phyloP scores from a whole-genome alignment of 2,329 filamentous ascomycete species.

The Colletotrichum noveboracense region DNA sequence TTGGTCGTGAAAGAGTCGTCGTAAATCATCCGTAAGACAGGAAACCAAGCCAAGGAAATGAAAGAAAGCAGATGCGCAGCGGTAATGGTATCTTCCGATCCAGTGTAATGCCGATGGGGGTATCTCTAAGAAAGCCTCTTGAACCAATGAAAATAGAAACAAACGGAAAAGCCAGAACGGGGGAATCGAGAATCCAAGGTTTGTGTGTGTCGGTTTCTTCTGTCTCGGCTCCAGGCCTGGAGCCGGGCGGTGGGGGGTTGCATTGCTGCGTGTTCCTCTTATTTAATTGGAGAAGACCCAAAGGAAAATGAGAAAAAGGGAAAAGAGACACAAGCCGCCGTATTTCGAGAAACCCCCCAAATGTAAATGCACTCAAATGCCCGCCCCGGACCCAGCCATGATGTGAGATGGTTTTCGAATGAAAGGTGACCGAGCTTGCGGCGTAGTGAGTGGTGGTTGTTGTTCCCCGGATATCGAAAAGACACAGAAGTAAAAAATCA shows the following conservation, averaged over 20 bases:
- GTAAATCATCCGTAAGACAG: slow-evolving; percentile 53
- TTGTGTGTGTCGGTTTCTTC: slow-evolving; percentile 36
- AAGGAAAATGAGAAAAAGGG: slow-evolving; percentile 33
- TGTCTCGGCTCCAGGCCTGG: slow-evolving; percentile 45
- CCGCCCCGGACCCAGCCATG: slow-evolving; percentile 61
- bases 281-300: slow-evolving; percentile 42
- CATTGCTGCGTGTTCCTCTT: slow-evolving; percentile 71
- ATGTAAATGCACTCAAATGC: slow-evolving; percentile 60
- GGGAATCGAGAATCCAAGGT: slow-evolving; percentile 46
- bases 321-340: slow-evolving; percentile 46
- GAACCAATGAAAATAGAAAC: slow-evolving; percentile 38
- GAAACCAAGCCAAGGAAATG: slow-evolving; percentile 40
- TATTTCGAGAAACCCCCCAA: slow-evolving; percentile 50
- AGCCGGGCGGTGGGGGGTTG: slow-evolving; percentile 52
- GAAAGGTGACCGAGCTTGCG: slow-evolving; percentile 33
- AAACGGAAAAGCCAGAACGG: slow-evolving; percentile 34
- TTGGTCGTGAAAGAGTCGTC: slow-evolving; percentile 47
- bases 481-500: slow-evolving; percentile 36
- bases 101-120: slow-evolving; percentile 35
- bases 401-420: slow-evolving; percentile 44
- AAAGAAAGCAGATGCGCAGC: slow-evolving; percentile 43
- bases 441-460: slow-evolving; percentile 54
- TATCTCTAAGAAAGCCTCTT: slow-evolving; percentile 47
- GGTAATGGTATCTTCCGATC: slow-evolving; percentile 29
- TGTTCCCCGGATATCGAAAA: slow-evolving; percentile 44